A percentile compares a stretch with the other conserved stretches of the same genome.
phyloP scores from a whole-genome alignment of 106 monocot species.

The Posidonia australis region DNA sequence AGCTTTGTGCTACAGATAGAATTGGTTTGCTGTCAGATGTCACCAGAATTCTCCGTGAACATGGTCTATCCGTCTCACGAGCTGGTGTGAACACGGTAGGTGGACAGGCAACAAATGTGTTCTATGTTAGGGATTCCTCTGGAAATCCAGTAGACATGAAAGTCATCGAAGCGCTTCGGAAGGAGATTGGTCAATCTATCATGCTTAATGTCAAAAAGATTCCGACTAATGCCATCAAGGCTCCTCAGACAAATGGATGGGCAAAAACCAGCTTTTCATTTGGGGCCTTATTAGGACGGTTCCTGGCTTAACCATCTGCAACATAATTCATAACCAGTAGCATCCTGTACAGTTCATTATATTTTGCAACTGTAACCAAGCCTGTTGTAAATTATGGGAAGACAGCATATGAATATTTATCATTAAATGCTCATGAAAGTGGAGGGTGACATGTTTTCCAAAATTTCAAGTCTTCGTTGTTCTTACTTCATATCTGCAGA shows the following conservation, averaged over 20 bases:
- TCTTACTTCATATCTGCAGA: too few species aligned
- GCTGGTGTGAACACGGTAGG: constrained; percentile 73
- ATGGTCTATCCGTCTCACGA: constrained; percentile 62
- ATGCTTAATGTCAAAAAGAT: constrained; percentile 80
- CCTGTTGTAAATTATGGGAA: too few species aligned
- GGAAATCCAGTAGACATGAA: constrained; percentile 61
- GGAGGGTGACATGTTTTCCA: too few species aligned
- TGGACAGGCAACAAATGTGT: constrained; percentile 59
- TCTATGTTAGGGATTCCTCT: constrained; percentile 78
- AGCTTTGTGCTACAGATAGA: constrained; percentile 74
- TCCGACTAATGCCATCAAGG: constrained; percentile 17
- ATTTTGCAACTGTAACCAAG: too few species aligned
- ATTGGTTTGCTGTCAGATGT: constrained; percentile 91
- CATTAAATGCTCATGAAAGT: too few species aligned
- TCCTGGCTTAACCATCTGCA: constrained; percentile 26
- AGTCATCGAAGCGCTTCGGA: constrained; percentile 55
- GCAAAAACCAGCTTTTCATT: constrained; percentile 62
- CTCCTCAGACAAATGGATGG: constrained; percentile 32
- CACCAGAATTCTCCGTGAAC: constrained; percentile 73
- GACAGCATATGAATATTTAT: too few species aligned
- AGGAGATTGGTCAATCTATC: constrained; percentile 62
- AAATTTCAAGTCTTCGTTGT: too few species aligned
- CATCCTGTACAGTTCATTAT: too few species aligned
- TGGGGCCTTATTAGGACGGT: constrained; percentile 47
- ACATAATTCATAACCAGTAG: too few species aligned